Percentiles rank a stretch among this genome's conserved stretches.
phyloP scores from a whole-genome alignment of 2,329 filamentous ascomycete species.

The Pseudocercospora pini-densiflorae region DNA sequence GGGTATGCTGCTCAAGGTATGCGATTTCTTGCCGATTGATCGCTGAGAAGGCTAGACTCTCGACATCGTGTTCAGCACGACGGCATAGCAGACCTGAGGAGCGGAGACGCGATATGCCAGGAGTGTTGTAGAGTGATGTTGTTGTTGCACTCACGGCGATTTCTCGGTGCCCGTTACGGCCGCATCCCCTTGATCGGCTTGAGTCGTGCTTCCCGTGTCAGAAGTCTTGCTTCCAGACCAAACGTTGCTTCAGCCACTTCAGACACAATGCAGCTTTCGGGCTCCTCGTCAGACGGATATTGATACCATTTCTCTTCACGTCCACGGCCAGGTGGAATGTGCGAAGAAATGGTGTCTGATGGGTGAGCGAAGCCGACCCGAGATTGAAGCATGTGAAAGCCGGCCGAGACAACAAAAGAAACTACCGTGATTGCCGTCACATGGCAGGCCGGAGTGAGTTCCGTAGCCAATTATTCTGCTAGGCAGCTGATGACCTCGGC shows the following conservation, averaged over 20 bases:
- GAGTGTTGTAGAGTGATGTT: neutral
- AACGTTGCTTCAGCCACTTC: neutral
- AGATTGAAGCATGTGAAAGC: neutral
- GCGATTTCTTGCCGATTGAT: too few relatives aligned
- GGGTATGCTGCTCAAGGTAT: too few relatives aligned
- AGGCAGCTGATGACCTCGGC: slow-evolving; percentile 18
- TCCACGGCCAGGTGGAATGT: neutral
- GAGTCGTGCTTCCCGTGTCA: neutral
- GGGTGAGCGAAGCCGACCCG: neutral
- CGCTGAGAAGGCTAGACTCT: too few relatives aligned
- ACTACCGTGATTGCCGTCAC: slow-evolving; percentile 19
- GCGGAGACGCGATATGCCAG: neutral
- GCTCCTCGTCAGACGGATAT: neutral
- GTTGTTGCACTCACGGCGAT: neutral
- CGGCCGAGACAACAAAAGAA: neutral
- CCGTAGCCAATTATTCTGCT: slow-evolving; percentile 5
- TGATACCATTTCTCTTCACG: neutral
- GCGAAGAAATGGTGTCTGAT: neutral
- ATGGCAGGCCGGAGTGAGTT: slow-evolving; percentile 2
- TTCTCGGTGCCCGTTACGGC: neutral
- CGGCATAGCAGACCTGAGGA: neutral
- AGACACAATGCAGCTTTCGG: neutral
- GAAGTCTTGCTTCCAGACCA: neutral
- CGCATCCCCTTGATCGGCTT: neutral
- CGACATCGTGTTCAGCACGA: neutral